Conservation (phyloP, 164 flowering plant genomes). For the Vitis vinifera region DNA sequence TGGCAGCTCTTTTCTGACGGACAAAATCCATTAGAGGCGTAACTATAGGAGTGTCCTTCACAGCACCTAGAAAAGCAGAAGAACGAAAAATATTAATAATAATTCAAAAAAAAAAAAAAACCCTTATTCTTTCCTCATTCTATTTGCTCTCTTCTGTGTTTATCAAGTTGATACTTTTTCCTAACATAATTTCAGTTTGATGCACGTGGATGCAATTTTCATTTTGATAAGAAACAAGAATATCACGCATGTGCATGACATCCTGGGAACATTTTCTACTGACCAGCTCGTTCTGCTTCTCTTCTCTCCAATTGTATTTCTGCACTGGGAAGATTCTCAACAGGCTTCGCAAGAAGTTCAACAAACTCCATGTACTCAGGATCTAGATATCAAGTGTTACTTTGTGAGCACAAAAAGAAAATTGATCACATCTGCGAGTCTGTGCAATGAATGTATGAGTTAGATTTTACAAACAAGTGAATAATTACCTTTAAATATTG, state of each 20-base stretch:
- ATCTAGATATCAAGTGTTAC: constrained; percentile 54
- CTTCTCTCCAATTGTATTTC: constrained; percentile 87
- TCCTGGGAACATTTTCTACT: constrained; percentile 18
- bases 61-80: constrained; percentile 44
- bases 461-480: neutral
- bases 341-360: constrained; percentile 79
- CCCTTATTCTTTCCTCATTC: neutral
- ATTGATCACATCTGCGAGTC: neutral
- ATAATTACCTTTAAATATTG: constrained; percentile 65
- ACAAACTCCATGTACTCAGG: constrained; percentile 88
- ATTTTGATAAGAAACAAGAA: too few species aligned
- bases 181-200: too few species aligned
- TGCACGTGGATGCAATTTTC: too few species aligned
- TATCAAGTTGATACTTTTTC: too few species aligned
- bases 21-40: constrained; percentile 91
- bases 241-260: too few species aligned
- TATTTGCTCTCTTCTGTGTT: neutral
- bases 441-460: neutral
- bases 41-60: constrained; percentile 66
- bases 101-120: neutral
- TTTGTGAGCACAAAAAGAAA: constrained; percentile 17
- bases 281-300: constrained; percentile 88
- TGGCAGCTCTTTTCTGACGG: constrained; percentile 87
- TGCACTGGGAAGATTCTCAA: constrained; percentile 95
- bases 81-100: neutral